phyloP scores from a whole-genome alignment of 345 rosid species.

The Toxicodendron radicans region DNA sequence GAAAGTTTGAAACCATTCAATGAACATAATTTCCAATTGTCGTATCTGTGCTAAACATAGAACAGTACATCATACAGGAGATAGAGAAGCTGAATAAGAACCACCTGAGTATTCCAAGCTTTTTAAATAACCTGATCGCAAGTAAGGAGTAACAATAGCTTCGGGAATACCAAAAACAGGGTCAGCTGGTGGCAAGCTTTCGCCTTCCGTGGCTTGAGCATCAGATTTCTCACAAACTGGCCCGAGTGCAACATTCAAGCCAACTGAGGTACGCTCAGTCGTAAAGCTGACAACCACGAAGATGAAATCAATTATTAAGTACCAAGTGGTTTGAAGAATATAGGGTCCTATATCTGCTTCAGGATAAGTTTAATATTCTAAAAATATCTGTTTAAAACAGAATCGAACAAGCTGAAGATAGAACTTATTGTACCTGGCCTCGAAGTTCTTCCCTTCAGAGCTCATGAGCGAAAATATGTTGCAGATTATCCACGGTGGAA shows the following conservation, averaged over 20 bases:
- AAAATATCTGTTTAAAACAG: not conserved
- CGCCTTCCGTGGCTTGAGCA: slow-evolving; percentile 28
- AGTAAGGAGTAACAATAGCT: slow-evolving; percentile 45
- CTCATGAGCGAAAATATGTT: slow-evolving; percentile 54
- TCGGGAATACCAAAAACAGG: slow-evolving; percentile 46
- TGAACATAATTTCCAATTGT: not conserved
- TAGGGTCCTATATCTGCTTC: not conserved
- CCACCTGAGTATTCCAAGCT: slow-evolving; percentile 61
- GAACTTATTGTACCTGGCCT: slow-evolving; percentile 57
- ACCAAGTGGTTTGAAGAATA: no score
- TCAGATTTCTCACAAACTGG: slow-evolving; percentile 30
- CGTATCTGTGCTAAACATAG: not conserved
- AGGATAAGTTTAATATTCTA: not conserved
- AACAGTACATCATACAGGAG: slow-evolving; percentile 44
- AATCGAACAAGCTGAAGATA: not conserved
- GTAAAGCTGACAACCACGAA: slow-evolving; percentile 54
- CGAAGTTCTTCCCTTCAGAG: slow-evolving; percentile 62
- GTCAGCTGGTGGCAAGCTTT: slow-evolving; percentile 21
- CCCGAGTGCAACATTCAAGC: slow-evolving; percentile 71
- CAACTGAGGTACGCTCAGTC: slow-evolving; percentile 62
- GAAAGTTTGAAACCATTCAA: not conserved
- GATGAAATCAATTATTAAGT: not conserved
- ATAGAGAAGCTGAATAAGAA: slow-evolving; percentile 59
- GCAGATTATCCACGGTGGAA: slow-evolving; percentile 88
- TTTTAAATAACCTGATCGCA: slow-evolving; percentile 58